A percentile compares a stretch with the other conserved stretches of the same genome.
phyloP scores from a whole-genome alignment of 2,329 filamentous ascomycete genomes.

The Xylariaceae sp. region DNA sequence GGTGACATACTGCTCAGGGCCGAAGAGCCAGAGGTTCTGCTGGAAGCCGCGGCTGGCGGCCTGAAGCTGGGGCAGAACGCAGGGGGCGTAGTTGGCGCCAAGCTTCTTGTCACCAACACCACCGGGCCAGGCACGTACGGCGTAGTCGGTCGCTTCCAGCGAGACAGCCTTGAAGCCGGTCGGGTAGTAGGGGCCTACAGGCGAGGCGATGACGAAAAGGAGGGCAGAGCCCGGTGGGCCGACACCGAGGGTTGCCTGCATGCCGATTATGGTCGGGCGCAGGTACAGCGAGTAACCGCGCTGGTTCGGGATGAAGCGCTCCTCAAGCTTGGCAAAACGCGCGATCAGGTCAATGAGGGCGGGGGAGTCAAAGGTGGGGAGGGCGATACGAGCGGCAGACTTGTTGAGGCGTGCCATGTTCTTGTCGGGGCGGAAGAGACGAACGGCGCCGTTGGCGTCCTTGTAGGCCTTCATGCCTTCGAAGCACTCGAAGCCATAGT shows the following conservation, averaged over 20 bases:
- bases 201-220: constrained; percentile 90
- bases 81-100: constrained; percentile 98
- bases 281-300: constrained; percentile 93
- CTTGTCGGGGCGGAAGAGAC: constrained; percentile 88
- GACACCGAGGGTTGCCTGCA: constrained; percentile 88
- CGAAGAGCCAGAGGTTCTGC: constrained; percentile 97
- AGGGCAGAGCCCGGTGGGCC: constrained; percentile 87
- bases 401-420: constrained; percentile 96
- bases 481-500: constrained; percentile 97
- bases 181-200: constrained; percentile 95
- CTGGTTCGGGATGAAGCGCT: constrained; percentile 81
- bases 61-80: constrained; percentile 92
- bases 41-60: constrained; percentile 89
- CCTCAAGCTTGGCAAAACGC: constrained; percentile 72
- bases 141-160: constrained; percentile 93
- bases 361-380: constrained; percentile 75
- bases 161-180: constrained; percentile 97
- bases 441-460: constrained; percentile 69
- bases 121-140: constrained; percentile 94
- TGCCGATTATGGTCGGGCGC: constrained; percentile 94
- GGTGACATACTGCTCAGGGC: constrained; percentile 89
- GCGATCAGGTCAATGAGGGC: constrained; percentile 76
- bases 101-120: constrained; percentile 98
- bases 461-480: constrained; percentile 99
- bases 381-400: constrained; percentile 82